Evolutionary conservation across 495 filamentous ascomycete species (phyloP), one percentile per base, ranked within the genome.

Genomic region (Lasiosphaeria hispida): DNA sequence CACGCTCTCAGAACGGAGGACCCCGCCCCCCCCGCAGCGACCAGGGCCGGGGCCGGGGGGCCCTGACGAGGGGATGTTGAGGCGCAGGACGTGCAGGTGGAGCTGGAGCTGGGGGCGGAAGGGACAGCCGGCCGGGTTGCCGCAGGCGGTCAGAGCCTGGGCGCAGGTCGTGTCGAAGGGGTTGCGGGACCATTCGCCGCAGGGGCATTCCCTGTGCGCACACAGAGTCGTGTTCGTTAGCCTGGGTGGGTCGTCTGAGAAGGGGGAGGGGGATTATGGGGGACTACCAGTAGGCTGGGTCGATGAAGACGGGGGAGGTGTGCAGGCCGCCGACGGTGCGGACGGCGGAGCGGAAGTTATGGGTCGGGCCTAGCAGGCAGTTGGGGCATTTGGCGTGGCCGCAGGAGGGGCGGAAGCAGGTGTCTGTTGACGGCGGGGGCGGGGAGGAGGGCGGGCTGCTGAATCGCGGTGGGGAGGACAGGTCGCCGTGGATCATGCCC

Each of bases 181-280:
- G 39, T 71, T 71, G 10, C 48, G 17, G 11, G 17, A 19, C 66
- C 68, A 71, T 53, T 71, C 68, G 4, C 66, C 60, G 38, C 66
- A 69, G 3, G 9, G 13, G n/a, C 68, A 71, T 47, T 65, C 66
- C 68, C 23, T 30, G 23, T 5, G 23, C 23, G 23, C 2, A 30
- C 23, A 30, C 23, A 5, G 23, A 5, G 23, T n/a, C n/a, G n/a
- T n/a, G 23, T 30, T 30, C 5, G 23, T 30, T 30, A 30, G 23
- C 23, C 5, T 30, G 23, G 23, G 23, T 30, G n/a, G n/a, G n/a
- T n/a, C n/a, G n/a, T n/a, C n/a, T 30, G 23, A 5, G 23, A 5
- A 5, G 23, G 23, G 23, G 2, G 23, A 5, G 23, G 23, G 23
- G 23, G 23, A n/a, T n/a, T n/a, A n/a, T n/a, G 23, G 23, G 23